Percentiles rank a stretch among this genome's conserved stretches.
These are phyloP conservation scores for Auriscalpium orientale DNA, from an alignment of 768 basidiomycete genomes.

Conservation along the genomic window DNA sequence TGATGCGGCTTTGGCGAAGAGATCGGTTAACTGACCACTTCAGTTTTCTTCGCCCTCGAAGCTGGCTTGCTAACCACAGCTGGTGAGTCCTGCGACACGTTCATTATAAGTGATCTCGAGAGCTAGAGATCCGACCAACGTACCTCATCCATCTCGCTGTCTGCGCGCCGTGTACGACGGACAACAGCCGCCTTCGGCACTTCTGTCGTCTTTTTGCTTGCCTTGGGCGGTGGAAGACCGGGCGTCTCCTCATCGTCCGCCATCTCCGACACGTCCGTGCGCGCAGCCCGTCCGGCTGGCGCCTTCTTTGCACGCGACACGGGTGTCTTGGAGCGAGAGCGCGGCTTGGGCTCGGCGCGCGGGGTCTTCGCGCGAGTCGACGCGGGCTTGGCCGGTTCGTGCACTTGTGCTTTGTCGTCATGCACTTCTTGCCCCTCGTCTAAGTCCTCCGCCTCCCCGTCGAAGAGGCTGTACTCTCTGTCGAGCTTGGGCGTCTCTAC, in stretches of 20 bases:
- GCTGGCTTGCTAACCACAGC: neutral
- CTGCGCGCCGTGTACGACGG: constrained; percentile 16
- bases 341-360: neutral
- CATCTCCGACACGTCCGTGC: constrained; percentile 6
- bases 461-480: constrained; percentile 14
- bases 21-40: neutral
- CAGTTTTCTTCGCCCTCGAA: neutral
- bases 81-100: neutral
- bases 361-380: neutral
- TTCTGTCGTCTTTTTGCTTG: neutral
- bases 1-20: too few species aligned
- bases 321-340: neutral
- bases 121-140: constrained; percentile 1
- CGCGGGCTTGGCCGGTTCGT: neutral
- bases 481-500: constrained; percentile 23
- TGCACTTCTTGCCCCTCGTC: constrained; percentile 22
- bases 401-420: neutral
- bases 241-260: constrained; percentile 10
- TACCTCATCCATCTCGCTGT: constrained; percentile 14
- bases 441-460: constrained; percentile 26
- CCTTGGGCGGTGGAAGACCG: neutral
- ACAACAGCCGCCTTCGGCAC: constrained; percentile 5
- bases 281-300: constrained; percentile 1
- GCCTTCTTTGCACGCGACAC: neutral
- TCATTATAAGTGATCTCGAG: too few species aligned